Evolutionary conservation across 331 rosid species (phyloP), one percentile per base, ranked within the genome.

Genomic region (Malus hybrid): DNA sequence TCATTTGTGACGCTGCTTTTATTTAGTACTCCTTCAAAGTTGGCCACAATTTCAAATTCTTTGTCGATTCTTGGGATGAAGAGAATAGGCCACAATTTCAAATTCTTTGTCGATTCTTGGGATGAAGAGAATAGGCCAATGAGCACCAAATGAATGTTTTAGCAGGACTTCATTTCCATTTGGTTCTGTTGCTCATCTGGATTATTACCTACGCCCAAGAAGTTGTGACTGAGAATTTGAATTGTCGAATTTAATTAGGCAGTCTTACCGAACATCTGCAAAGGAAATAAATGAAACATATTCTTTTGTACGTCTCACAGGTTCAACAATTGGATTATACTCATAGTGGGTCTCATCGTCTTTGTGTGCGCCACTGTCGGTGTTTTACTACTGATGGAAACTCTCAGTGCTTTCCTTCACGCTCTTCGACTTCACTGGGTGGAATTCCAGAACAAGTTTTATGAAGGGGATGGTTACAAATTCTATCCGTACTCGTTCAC

Each of bases 361-460:
- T 95, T 95, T 63, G 22, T 86, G 55, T 95, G 87, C 6, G 99
- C 99, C 12, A 95, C 99, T 1, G 86, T 95, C 1, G 99, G 99
- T 29, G 99, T 95, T 65, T 71, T 95, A 69, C 94, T 95, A 34
- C 86, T 92, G 86, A 95, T 95, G 98, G 99, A 95, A 86, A 92
- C 97, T 33, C 89, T 95, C 14, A 92, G 99, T 56, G 99, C 99
- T 76, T 95, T 95, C 88, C 92, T 95, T 72, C 99, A 95, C 20
- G 99, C 99, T 4, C 56, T 95, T 60, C 97, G 98, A 5, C 99
- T 92, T 85, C 99, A 95, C 85, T 95, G 99, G 99, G 99, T 95
- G 73, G 99, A 95, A 90, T 95, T 84, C 83, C 99, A 95, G 79
- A 95, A 95, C 92, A 95, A 95, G 88, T 95, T 95, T 62, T 92